Conservation (phyloP, 371 early-diverging fungal genomes). For the Actinomucor elegans region DNA sequence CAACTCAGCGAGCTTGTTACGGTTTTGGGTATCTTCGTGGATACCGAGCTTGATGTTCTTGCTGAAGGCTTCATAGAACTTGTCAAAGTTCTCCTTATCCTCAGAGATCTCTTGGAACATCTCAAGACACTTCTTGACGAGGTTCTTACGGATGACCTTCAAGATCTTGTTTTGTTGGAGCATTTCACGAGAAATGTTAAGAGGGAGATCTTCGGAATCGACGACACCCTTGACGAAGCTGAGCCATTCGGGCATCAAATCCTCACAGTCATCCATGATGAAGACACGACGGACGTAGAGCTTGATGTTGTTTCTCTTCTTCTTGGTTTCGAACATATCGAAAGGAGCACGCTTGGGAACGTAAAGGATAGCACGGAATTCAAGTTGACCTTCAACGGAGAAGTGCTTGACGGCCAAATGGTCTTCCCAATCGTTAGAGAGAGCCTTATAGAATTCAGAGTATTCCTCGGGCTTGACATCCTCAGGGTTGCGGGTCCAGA, state of each 20-base stretch:
- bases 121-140: slow-evolving; percentile 80
- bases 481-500: slow-evolving; percentile 84
- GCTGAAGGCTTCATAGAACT: slow-evolving; percentile 75
- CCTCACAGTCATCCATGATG: slow-evolving; percentile 82
- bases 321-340: slow-evolving; percentile 63
- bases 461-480: slow-evolving; percentile 78
- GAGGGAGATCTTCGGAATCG: slow-evolving; percentile 84
- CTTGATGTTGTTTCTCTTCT: slow-evolving; percentile 77
- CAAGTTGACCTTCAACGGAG: slow-evolving; percentile 79
- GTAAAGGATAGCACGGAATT: slow-evolving; percentile 79
- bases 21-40: slow-evolving; percentile 67
- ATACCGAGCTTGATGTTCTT: slow-evolving; percentile 79
- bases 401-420: slow-evolving; percentile 76
- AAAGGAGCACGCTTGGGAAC: slow-evolving; percentile 75
- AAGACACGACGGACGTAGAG: slow-evolving; percentile 87
- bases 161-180: slow-evolving; percentile 80
- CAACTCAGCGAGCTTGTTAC: slow-evolving; percentile 69
- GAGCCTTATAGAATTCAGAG: slow-evolving; percentile 82
- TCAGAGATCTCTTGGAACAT: slow-evolving; percentile 71
- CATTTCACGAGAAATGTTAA: slow-evolving; percentile 90
- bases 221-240: slow-evolving; percentile 75
- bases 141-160: slow-evolving; percentile 77
- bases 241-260: slow-evolving; percentile 66
- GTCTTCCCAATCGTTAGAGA: slow-evolving; percentile 72
- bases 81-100: slow-evolving; percentile 71